These are phyloP conservation scores for Gymnopus androsaceus DNA, from an alignment of 1,284 basidiomycete genomes.

Conservation along the genomic window DNA sequence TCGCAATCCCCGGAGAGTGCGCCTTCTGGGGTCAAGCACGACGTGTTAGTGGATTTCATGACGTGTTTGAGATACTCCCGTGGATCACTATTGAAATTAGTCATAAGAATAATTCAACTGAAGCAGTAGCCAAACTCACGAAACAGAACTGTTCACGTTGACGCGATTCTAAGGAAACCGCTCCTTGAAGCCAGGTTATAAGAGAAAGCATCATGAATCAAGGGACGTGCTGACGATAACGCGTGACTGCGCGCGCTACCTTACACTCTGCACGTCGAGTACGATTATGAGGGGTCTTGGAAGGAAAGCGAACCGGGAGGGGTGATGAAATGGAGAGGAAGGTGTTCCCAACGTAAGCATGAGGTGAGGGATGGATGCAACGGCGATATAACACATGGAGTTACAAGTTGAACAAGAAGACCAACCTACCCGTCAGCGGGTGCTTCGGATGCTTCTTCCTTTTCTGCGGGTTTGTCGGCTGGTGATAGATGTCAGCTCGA, in stretches of 20 bases:
- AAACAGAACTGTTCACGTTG: conserved; percentile 83
- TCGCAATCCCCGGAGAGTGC: conserved; percentile 90
- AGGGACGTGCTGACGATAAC: too few species aligned
- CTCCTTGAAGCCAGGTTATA: conserved; percentile 21
- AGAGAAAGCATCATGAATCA: conserved; percentile 14
- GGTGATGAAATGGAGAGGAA: neutral
- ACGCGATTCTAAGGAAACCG: conserved; percentile 78
- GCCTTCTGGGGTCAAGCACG: conserved; percentile 92
- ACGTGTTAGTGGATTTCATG: conserved; percentile 94
- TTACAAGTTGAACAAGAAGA: conserved; percentile 28
- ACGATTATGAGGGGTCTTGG: conserved; percentile 2
- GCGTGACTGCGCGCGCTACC: too few species aligned
- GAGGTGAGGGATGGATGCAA: conserved; percentile 20
- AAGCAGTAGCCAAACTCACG: conserved; percentile 43
- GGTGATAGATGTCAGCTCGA: conserved; percentile 17
- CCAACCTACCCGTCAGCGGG: conserved; percentile 58
- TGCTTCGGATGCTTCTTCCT: conserved; percentile 62
- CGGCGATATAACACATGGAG: conserved; percentile 21
- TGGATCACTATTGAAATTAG: conserved; percentile 57
- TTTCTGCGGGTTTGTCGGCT: conserved; percentile 71
- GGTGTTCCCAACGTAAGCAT: conserved; percentile 13
- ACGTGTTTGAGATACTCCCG: conserved; percentile 87
- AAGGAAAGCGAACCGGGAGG: neutral
- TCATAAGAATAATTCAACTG: conserved; percentile 5
- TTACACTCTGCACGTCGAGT: too few species aligned